A percentile compares a stretch with the other conserved stretches of the same genome.
Evolutionary conservation across 2,329 filamentous ascomycete species (phyloP).

Genomic region (Xylariomycetidae sp.): DNA sequence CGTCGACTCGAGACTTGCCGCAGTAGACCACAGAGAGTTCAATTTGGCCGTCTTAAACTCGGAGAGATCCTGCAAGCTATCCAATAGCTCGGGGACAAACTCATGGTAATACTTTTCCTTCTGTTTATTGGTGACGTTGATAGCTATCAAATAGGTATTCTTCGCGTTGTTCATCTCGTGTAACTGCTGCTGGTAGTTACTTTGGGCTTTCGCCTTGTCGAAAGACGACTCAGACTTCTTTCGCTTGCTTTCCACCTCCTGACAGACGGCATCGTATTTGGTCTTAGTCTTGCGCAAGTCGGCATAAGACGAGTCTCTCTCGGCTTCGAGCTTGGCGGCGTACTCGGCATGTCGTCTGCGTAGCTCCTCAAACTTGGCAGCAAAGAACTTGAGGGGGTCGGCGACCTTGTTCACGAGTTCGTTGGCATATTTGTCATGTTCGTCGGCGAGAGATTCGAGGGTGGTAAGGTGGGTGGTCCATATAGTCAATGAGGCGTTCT

Average conservation of each 20-base stretch:
- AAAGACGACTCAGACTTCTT: slow-evolving; percentile 96
- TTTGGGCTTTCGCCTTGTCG: slow-evolving; percentile 88
- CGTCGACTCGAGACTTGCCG: slow-evolving; percentile 73
- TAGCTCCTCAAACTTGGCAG: slow-evolving; percentile 77
- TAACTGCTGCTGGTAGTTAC: slow-evolving; percentile 86
- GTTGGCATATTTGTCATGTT: slow-evolving; percentile 80
- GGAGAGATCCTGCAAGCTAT: slow-evolving; percentile 88
- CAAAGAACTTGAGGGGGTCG: slow-evolving; percentile 76
- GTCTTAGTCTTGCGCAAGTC: slow-evolving; percentile 87
- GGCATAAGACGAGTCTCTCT: slow-evolving; percentile 76
- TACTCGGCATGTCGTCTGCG: slow-evolving; percentile 89
- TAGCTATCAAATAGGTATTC: slow-evolving; percentile 94
- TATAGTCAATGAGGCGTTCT: slow-evolving; percentile 93
- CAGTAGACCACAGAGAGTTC: slow-evolving; percentile 80
- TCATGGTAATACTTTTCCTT: slow-evolving; percentile 98
- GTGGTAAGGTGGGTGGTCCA: slow-evolving; percentile 94
- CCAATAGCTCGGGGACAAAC: slow-evolving; percentile 88
- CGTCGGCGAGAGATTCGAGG: slow-evolving; percentile 78
- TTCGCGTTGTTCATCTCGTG: slow-evolving; percentile 96
- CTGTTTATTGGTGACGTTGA: slow-evolving; percentile 95
- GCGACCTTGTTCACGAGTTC: slow-evolving; percentile 77
- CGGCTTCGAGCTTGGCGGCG: slow-evolving; percentile 80
- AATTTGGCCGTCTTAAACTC: slow-evolving; percentile 82
- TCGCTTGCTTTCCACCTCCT: slow-evolving; percentile 88
- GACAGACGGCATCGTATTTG: slow-evolving; percentile 89